Base-by-base conservation (phyloP, 1,284 basidiomycete species). In the Inonotus hispidus region DNA sequence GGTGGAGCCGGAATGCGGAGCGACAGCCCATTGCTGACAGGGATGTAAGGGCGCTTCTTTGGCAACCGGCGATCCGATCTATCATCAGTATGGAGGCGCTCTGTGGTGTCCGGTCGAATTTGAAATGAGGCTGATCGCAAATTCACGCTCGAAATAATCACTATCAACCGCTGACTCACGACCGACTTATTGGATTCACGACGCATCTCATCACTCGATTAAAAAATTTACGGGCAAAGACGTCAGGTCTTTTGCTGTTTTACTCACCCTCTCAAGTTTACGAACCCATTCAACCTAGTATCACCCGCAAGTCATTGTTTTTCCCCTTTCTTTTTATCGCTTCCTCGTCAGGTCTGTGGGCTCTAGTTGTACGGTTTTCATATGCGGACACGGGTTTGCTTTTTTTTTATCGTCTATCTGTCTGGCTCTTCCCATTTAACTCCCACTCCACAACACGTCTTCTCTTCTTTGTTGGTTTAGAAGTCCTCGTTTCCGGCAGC, bases 21-120 rank as follows among this genome's bases (percentile, higher is more conserved):
- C 59, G 63, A 64, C 37, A 61, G 59, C 37, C 63, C 63, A 39
- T 61, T 64, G 63, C 49, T 64, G 10, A 45, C 62, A 29, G 56
- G 62, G 49, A 60, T 63, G 53, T 60, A 63, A 49, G 43, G n/a
- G 19, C 23, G 21, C 27, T 41, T 32, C 11, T 35, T 16, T 29
- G 45, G 8, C 32, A n/a, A 43, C 16, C 19, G 41, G n/a, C n/a
- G n/a, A 39, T 39, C 55, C 19, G 21, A 56, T 49, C 50, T 47
- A 55, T 3, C 19, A 32, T 32, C 32, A 43, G 19, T 14, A 43
- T 60, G 41, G 29, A 43, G 16, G 41, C 19, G 41, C 27, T 14
- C 27, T 16, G 50, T 16, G 6, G 54, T 19, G 25, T 52, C 46
- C 55, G 55, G 54, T 39, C 3, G n/a, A 43, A 39, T 25, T 39